Conservation (phyloP, 2,329 filamentous ascomycete species). For the Didymella exigua region DNA sequence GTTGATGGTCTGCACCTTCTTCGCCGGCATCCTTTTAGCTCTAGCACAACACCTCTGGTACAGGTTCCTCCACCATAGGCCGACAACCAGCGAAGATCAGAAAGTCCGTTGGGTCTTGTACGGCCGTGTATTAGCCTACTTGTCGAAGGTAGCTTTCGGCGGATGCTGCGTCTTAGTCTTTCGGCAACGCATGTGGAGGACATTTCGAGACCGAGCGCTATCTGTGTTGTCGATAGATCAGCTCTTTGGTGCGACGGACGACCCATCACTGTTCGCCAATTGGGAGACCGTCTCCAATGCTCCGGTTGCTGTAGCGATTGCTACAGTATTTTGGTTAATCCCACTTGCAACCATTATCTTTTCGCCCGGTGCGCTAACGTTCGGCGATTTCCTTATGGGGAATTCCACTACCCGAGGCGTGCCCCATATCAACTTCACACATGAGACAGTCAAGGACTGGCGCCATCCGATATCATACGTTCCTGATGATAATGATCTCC, state of each 20-base stretch:
- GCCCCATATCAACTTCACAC: constrained; percentile 37
- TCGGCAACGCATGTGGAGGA: constrained; percentile 46
- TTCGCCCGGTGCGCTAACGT: constrained; percentile 45
- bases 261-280: constrained; percentile 42
- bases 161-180: constrained; percentile 40
- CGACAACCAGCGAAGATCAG: constrained; percentile 32
- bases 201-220: constrained; percentile 38
- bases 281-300: constrained; percentile 41
- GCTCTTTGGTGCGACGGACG: constrained; percentile 43
- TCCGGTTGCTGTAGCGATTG: constrained; percentile 34
- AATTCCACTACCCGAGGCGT: constrained; percentile 25
- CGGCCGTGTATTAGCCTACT: constrained; percentile 44
- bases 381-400: constrained; percentile 37
- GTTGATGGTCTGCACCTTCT: constrained; percentile 34
- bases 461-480: constrained; percentile 29
- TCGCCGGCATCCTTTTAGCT: constrained; percentile 38
- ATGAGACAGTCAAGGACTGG: constrained; percentile 42
- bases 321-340: constrained; percentile 43
- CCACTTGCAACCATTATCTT: constrained; percentile 49
- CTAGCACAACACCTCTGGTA: constrained; percentile 45
- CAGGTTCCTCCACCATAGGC: constrained; percentile 33
- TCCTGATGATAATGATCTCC: constrained; percentile 18
- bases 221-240: constrained; percentile 46
- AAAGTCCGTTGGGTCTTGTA: constrained; percentile 43
- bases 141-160: constrained; percentile 44